Evolutionary conservation across 108 stramenopile species (phyloP), one percentile per base, ranked within the genome.

Genomic region (Cyclostephanos tholiformis): DNA sequence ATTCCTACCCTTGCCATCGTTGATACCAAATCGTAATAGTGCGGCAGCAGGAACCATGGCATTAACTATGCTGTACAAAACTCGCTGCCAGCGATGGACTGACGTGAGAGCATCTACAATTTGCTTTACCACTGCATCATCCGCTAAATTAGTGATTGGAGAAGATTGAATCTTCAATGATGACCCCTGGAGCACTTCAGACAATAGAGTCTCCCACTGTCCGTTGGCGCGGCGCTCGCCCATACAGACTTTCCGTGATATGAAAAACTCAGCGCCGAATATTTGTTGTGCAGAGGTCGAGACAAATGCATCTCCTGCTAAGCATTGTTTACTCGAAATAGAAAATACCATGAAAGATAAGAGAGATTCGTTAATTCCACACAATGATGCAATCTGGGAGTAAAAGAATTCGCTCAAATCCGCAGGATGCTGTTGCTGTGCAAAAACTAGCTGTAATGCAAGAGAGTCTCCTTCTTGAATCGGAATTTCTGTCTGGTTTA

Each of bases 161-260:
- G 50, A 30, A n/a, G 23, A 12, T 46, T 57, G 25, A 76, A 81
- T 50, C 72, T 55, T 41, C 52, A 72, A 56, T 35, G 86, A 84
- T 27, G 87, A 72, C 17, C 69, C 65, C 55, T 77, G 55, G 57
- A 94, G 53, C 14, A 84, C 68, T 68, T 87, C 76, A 6, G 82
- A 61, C 16, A 91, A 62, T 17, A 90, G 75, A 19, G 89, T 64
- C 65, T 91, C 93, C 93, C 93, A 94, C 70, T 94, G 89, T 10
- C 80, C 86, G 66, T 78, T 82, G 20, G 88, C 93, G 69, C 93
- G 79, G 12, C 77, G 84, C 63, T 90, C 90, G 17, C 81, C 68
- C n/a, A 61, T 25, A 51, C 56, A 63, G 22, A 75, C 52, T 19
- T 82, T 68, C 79, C 64, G 72, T 43, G 67, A 74, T 41, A 77